Evolutionary conservation across 768 basidiomycete genomes (phyloP).

Genomic region (Tylopilus rubrobrunneus): DNA sequence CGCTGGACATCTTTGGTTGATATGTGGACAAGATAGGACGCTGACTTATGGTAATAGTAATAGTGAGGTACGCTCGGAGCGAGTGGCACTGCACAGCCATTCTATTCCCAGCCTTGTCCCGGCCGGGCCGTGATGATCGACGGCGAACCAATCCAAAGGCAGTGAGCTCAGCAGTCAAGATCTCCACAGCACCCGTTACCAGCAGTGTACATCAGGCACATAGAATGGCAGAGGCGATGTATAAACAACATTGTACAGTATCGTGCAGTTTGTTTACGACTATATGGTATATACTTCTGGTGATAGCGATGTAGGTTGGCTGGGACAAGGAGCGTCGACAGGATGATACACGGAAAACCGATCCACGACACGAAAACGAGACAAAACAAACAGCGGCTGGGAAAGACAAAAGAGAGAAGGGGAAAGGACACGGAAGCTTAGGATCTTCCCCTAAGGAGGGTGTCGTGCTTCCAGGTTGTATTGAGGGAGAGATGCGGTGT

Average conservation of each 20-base stretch:
- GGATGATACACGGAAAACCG: constrained; percentile 22
- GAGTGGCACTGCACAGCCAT: constrained; percentile 27
- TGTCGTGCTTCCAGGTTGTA: constrained; percentile 45
- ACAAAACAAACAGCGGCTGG: constrained; percentile 1
- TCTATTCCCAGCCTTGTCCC: constrained; percentile 1
- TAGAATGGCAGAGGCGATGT: constrained; percentile 11
- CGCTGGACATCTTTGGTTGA: constrained; percentile 44
- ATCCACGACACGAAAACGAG: constrained; percentile 18
- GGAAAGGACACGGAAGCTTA: constrained; percentile 6
- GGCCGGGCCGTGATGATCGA: constrained; percentile 21
- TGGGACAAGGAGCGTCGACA: constrained; percentile 4
- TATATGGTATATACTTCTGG: constrained; percentile 32
- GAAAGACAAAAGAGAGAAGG: background rate
- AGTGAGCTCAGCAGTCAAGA: constrained; percentile 4
- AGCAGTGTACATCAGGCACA: constrained; percentile 26
- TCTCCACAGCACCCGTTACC: constrained; percentile 10
- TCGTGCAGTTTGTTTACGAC: constrained; percentile 25
- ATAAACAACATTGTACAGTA: constrained; percentile 34
- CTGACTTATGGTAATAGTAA: constrained; percentile 27
- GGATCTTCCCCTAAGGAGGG: constrained; percentile 35
- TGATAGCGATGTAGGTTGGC: constrained; percentile 21
- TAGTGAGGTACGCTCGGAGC: constrained; percentile 18
- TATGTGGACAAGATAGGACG: constrained; percentile 24
- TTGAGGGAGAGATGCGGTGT: constrained; percentile 34
- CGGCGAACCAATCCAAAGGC: background rate